phyloP scores from a whole-genome alignment of 257 asterid genomes.

The Nicotiana benthamiana region DNA sequence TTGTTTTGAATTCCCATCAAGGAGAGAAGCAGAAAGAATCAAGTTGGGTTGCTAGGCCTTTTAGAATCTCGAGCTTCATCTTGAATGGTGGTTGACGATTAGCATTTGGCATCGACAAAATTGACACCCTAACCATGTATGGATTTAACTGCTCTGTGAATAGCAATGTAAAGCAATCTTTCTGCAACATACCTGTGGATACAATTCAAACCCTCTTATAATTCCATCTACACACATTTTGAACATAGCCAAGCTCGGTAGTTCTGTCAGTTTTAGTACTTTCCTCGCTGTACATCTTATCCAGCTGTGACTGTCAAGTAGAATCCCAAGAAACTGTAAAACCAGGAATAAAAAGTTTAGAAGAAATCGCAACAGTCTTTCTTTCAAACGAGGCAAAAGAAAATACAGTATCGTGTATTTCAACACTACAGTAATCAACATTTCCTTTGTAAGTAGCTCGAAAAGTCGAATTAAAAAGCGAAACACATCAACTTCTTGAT shows the following conservation, averaged over 20 bases:
- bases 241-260: conserved; percentile 48
- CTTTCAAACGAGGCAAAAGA: background rate
- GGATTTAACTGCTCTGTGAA: background rate
- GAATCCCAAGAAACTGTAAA: conserved; percentile 65
- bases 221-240: conserved; percentile 49
- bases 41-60: background rate
- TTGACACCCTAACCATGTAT: background rate
- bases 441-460: background rate
- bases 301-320: conserved; percentile 42
- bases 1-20: background rate
- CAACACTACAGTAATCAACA: background rate
- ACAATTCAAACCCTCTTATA: conserved; percentile 55
- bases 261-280: conserved; percentile 41
- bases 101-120: background rate
- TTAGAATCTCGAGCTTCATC: background rate
- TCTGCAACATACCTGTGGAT: conserved; percentile 58
- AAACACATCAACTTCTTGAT: background rate
- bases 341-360: conserved; percentile 9
- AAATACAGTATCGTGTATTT: background rate
- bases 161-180: conserved; percentile 11
- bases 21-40: background rate
- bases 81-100: background rate
- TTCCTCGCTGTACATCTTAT: conserved; percentile 67
- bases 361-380: background rate
- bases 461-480: background rate